A percentile compares a stretch with the other conserved stretches of the same genome.
These are phyloP conservation scores for Murraya koenigii DNA, from an alignment of 345 rosid genomes.

Conservation along the genomic window DNA sequence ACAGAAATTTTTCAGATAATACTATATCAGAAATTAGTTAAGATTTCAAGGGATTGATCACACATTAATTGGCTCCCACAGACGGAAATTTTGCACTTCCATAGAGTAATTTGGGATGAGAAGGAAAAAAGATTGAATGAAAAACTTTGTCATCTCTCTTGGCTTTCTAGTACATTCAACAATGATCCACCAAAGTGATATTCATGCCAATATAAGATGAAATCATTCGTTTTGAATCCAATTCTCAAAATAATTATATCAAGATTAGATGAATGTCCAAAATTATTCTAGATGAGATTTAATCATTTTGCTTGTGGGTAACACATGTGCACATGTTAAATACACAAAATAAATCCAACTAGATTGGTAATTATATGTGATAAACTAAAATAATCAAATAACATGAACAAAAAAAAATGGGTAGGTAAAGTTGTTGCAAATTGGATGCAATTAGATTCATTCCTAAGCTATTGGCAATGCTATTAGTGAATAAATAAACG, in stretches of 20 bases:
- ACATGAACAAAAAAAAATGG: neutral
- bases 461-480: neutral
- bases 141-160: neutral
- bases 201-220: neutral
- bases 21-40: too few relatives aligned
- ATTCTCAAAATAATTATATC: neutral
- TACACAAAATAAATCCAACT: neutral
- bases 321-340: neutral
- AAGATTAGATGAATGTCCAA: neutral
- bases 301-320: neutral
- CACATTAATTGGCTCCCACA: neutral
- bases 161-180: neutral
- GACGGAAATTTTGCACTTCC: neutral
- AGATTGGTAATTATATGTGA: neutral
- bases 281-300: neutral
- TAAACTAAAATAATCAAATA: neutral
- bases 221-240: neutral
- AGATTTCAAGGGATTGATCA: neutral
- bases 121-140: too few relatives aligned
- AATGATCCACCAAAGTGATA: neutral
- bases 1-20: too few relatives aligned
- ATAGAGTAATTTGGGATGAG: neutral
- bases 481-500: neutral
- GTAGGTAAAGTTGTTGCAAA: conserved; percentile 18
- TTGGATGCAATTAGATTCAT: neutral